Evolutionary conservation across 2,329 filamentous ascomycete species (phyloP).

Genomic region (Fusarium mangiferae): DNA sequence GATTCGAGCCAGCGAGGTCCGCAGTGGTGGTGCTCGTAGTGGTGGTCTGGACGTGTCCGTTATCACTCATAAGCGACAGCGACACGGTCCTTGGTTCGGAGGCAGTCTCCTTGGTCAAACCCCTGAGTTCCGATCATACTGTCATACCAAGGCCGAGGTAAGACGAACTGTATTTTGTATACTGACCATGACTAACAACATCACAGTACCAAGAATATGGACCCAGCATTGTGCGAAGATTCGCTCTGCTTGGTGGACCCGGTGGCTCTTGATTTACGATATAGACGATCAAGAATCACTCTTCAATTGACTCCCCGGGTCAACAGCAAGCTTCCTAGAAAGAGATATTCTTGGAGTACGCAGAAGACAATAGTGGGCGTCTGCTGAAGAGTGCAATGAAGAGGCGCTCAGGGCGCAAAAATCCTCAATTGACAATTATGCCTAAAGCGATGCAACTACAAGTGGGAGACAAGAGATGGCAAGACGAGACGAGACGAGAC

Average conservation of each 20-base stretch:
- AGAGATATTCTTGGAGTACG: not conserved
- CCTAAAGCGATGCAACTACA: constrained; percentile 35
- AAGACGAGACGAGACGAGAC: constrained; percentile 7
- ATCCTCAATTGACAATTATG: constrained; percentile 40
- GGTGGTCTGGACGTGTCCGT: constrained; percentile 97
- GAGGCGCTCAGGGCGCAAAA: constrained; percentile 34
- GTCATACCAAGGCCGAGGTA: constrained; percentile 88
- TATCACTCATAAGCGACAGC: constrained; percentile 95
- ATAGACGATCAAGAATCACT: constrained; percentile 31
- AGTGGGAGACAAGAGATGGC: constrained; percentile 20
- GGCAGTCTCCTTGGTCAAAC: constrained; percentile 96
- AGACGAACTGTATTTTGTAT: constrained; percentile 31
- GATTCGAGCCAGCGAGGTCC: constrained; percentile 90
- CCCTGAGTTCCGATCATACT: constrained; percentile 98
- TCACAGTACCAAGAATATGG: constrained; percentile 91
- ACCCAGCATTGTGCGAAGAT: constrained; percentile 93
- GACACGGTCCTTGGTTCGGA: constrained; percentile 98
- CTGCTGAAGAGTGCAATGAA: constrained; percentile 23
- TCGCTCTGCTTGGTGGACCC: constrained; percentile 91
- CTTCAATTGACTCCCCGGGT: constrained; percentile 14
- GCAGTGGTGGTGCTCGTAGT: constrained; percentile 90
- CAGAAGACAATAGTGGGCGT: not conserved
- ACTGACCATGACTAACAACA: constrained; percentile 14
- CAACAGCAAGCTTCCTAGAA: constrained; percentile 3
- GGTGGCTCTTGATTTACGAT: constrained; percentile 72